Evolutionary conservation across 192 early-diverging fungal genomes (phyloP).

Genomic region (Coemansia sp.): DNA sequence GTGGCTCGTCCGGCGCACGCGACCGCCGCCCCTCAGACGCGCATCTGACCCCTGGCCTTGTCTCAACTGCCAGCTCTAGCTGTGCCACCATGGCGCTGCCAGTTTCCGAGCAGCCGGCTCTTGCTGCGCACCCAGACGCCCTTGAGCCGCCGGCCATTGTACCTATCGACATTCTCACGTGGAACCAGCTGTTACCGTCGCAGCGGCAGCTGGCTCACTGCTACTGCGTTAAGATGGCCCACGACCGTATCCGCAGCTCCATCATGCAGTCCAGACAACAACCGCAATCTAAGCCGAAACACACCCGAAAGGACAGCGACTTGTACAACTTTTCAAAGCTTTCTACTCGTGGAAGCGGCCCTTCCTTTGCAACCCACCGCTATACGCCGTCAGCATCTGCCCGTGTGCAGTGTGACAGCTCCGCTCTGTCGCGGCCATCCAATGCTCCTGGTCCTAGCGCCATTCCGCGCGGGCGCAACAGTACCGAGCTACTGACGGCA

Average conservation of each 20-base stretch:
- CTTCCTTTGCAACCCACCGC: background rate
- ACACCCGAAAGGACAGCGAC: background rate
- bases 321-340: slow-evolving; percentile 5
- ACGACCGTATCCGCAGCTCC: slow-evolving; percentile 20
- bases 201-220: slow-evolving; percentile 43
- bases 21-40: background rate
- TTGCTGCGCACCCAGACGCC: slow-evolving; percentile 2
- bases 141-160: slow-evolving; percentile 40
- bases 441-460: background rate
- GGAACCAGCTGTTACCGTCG: slow-evolving; percentile 49
- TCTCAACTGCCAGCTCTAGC: slow-evolving; percentile 6
- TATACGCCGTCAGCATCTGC: slow-evolving; percentile 15
- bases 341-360: background rate
- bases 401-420: background rate
- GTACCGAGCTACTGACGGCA: slow-evolving; percentile 22
- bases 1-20: slow-evolving; percentile 5
- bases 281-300: background rate
- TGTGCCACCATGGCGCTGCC: slow-evolving; percentile 1
- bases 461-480: background rate
- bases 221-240: slow-evolving; percentile 44
- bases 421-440: background rate
- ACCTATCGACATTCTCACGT: slow-evolving; percentile 46
- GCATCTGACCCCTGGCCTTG: background rate
- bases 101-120: background rate
- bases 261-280: background rate